Evolutionary conservation across 2,329 filamentous ascomycete genomes (phyloP).

Genomic region (Pleochaeta shiraiana): DNA sequence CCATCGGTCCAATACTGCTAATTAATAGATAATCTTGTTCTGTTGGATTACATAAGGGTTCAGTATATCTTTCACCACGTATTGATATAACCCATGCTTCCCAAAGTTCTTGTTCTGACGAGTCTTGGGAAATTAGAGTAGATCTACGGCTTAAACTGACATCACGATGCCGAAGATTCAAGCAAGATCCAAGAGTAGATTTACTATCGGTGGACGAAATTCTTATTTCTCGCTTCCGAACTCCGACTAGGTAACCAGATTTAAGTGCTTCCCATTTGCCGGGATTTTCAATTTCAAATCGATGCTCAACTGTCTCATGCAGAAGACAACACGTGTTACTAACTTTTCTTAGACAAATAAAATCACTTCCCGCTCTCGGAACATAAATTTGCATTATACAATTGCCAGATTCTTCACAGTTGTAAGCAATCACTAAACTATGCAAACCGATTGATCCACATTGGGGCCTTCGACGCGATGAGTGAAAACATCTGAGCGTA

Average conservation of each 20-base stretch:
- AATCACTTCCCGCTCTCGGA: constrained; percentile 28
- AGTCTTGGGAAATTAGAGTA: neutral
- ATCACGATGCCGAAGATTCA: constrained; percentile 13
- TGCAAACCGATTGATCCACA: constrained; percentile 34
- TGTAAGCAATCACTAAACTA: constrained; percentile 43
- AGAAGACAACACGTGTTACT: constrained; percentile 27
- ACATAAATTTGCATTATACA: constrained; percentile 43
- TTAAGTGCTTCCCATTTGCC: constrained; percentile 42
- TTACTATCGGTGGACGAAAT: neutral
- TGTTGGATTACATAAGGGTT: constrained; percentile 9
- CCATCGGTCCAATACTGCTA: constrained; percentile 40
- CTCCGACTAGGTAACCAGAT: constrained; percentile 38
- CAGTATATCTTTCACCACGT: constrained; percentile 20
- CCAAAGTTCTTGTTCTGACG: constrained; percentile 21
- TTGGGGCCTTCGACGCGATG: constrained; percentile 27
- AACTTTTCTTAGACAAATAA: constrained; percentile 26
- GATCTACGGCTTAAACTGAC: neutral
- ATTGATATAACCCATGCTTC: constrained; percentile 30
- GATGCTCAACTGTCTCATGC: constrained; percentile 28
- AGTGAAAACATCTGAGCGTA: constrained; percentile 37
- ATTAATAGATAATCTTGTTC: constrained; percentile 35
- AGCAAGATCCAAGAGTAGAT: neutral
- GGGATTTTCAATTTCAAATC: constrained; percentile 34
- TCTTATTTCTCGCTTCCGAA: constrained; percentile 23
- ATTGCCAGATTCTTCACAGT: constrained; percentile 33